Conservation (phyloP, 2,329 filamentous ascomycete genomes). For the Cladosporium phlei region DNA sequence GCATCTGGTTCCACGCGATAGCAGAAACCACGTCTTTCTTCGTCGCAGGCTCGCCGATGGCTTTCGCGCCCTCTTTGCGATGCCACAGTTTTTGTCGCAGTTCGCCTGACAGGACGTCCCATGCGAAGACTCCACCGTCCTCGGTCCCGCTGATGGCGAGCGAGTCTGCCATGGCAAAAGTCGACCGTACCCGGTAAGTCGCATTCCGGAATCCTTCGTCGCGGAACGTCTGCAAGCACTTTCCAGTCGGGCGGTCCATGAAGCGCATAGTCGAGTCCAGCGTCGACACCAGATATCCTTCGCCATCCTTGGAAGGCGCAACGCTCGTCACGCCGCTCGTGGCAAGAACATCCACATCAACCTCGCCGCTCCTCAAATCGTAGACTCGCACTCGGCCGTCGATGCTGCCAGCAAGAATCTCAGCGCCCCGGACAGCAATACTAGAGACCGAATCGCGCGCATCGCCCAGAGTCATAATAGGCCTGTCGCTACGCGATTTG, state of each 20-base stretch:
- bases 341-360: slow-evolving; percentile 60
- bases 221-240: slow-evolving; percentile 67
- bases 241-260: slow-evolving; percentile 72
- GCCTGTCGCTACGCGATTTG: slow-evolving; percentile 51
- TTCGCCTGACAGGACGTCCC: slow-evolving; percentile 76
- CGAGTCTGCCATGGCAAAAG: slow-evolving; percentile 70
- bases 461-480: slow-evolving; percentile 68
- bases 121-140: slow-evolving; percentile 67
- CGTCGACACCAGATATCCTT: slow-evolving; percentile 67
- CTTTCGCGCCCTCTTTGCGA: slow-evolving; percentile 21
- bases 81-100: slow-evolving; percentile 58
- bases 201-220: slow-evolving; percentile 57
- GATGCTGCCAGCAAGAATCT: slow-evolving; percentile 71
- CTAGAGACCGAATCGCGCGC: slow-evolving; percentile 63
- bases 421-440: slow-evolving; percentile 39
- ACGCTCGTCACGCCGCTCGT: slow-evolving; percentile 64
- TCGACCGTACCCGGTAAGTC: slow-evolving; percentile 67
- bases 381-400: slow-evolving; percentile 79
- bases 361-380: slow-evolving; percentile 71
- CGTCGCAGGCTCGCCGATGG: slow-evolving; percentile 31
- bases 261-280: slow-evolving; percentile 74
- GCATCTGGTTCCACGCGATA: slow-evolving; percentile 43
- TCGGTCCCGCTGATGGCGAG: slow-evolving; percentile 80
- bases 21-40: slow-evolving; percentile 46
- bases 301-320: slow-evolving; percentile 64